A percentile compares a stretch with the other conserved stretches of the same genome.
phyloP scores from a whole-genome alignment of 805 yeast species.

The Suhomyces faveliae region DNA sequence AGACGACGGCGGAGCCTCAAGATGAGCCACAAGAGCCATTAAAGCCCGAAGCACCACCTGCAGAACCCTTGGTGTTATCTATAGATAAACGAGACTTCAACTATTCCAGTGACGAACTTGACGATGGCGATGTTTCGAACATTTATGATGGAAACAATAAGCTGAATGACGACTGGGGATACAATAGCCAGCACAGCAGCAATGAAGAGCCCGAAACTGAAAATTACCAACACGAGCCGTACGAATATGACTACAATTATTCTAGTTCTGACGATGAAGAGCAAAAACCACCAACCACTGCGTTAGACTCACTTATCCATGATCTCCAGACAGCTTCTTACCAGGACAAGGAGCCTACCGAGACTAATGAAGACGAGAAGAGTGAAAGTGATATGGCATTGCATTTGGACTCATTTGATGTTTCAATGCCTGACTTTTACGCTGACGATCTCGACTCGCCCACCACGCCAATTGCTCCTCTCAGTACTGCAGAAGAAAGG shows the following conservation, averaged over 20 bases:
- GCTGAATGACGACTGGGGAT: conserved; percentile 26
- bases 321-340: conserved; percentile 27
- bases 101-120: conserved; percentile 10
- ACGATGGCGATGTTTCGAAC: conserved; percentile 11
- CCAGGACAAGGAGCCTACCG: background rate
- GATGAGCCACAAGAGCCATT: background rate
- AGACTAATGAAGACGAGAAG: background rate
- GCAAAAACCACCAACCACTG: conserved; percentile 22
- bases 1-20: background rate
- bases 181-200: conserved; percentile 21
- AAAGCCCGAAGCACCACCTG: conserved; percentile 6
- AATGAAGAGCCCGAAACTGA: background rate
- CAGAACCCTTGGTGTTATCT: conserved; percentile 23
- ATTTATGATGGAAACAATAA: conserved; percentile 5
- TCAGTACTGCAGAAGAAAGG: conserved; percentile 20
- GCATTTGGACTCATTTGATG: conserved; percentile 20
- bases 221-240: background rate
- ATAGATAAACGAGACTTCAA: conserved; percentile 19
- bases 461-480: conserved; percentile 26
- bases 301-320: conserved; percentile 37
- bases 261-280: background rate
- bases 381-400: background rate
- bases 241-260: background rate
- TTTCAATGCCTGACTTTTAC: conserved; percentile 30
- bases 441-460: conserved; percentile 6